phyloP scores from a whole-genome alignment of 2,329 filamentous ascomycete genomes.

The Aquanectria penicillioides region DNA sequence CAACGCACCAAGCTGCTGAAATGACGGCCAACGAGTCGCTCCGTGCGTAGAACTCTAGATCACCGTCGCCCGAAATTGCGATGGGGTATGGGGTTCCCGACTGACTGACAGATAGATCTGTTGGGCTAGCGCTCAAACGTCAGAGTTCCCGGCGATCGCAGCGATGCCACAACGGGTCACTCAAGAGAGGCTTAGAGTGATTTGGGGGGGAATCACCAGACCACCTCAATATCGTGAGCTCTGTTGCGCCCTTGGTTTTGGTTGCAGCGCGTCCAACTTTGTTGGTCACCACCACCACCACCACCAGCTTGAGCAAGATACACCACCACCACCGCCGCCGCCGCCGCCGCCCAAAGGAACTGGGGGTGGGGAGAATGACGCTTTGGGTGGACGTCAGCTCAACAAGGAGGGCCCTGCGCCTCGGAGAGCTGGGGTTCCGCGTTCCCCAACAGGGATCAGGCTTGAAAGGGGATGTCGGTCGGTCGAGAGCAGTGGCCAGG shows the following conservation, averaged over 20 bases:
- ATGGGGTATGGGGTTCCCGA: slow-evolving; percentile 29
- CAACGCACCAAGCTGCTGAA: slow-evolving; percentile 24
- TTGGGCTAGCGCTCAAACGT: slow-evolving; percentile 3
- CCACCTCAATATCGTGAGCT: slow-evolving; percentile 3
- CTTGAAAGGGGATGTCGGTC: slow-evolving; percentile 27
- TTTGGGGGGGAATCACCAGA: slow-evolving; percentile 28
- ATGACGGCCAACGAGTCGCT: slow-evolving; percentile 18
- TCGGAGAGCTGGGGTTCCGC: slow-evolving; percentile 31
- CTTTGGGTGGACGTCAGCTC: slow-evolving; percentile 29
- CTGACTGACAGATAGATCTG: slow-evolving; percentile 18
- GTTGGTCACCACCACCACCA: slow-evolving; percentile 32
- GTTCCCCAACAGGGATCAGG: slow-evolving; percentile 34
- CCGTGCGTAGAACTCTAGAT: slow-evolving; percentile 23
- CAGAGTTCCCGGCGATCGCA: slow-evolving; percentile 29
- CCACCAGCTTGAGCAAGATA: neutral
- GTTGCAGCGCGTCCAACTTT: slow-evolving; percentile 35
- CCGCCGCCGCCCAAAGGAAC: neutral
- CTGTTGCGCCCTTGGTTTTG: slow-evolving; percentile 9
- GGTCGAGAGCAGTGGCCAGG: slow-evolving; percentile 18
- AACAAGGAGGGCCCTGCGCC: slow-evolving; percentile 26
- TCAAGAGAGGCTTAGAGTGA: no score
- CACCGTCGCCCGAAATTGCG: slow-evolving; percentile 33
- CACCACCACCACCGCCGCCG: slow-evolving; percentile 14
- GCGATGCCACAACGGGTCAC: slow-evolving; percentile 6
- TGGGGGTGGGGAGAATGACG: slow-evolving; percentile 8